phyloP scores from a whole-genome alignment of 2,329 filamentous ascomycete genomes.

The Exserohilum turcica region DNA sequence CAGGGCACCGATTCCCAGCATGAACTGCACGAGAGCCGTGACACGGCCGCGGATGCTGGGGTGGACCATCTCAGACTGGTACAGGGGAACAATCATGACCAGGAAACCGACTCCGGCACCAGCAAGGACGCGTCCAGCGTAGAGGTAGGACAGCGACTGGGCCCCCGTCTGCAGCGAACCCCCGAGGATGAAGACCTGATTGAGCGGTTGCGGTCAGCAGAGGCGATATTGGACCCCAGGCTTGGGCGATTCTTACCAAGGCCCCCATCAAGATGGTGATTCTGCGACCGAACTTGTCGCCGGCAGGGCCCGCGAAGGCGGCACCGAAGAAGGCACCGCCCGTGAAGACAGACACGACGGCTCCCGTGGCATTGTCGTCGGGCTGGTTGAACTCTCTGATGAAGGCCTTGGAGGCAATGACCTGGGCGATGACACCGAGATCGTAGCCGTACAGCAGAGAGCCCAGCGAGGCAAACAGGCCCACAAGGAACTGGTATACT shows the following conservation, averaged over 20 bases:
- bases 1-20: conserved; percentile 77
- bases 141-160: conserved; percentile 64
- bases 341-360: conserved; percentile 79
- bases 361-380: conserved; percentile 58
- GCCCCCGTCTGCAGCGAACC: conserved; percentile 76
- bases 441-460: conserved; percentile 65
- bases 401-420: conserved; percentile 56
- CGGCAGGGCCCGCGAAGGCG: conserved; percentile 64
- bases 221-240: not conserved
- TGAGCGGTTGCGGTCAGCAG: not conserved
- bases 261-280: conserved; percentile 74
- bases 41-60: conserved; percentile 77
- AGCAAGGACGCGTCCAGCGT: conserved; percentile 71
- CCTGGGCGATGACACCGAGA: conserved; percentile 64
- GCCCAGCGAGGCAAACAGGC: conserved; percentile 63
- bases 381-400: conserved; percentile 47
- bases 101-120: conserved; percentile 68
- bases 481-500: conserved; percentile 65
- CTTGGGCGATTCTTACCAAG: conserved; percentile 52
- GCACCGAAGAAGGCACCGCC: conserved; percentile 75
- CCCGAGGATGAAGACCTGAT: conserved; percentile 66
- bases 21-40: conserved; percentile 79
- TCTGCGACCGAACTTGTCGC: conserved; percentile 70
- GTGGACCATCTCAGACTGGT: conserved; percentile 80
- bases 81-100: conserved; percentile 70